Base-by-base conservation (phyloP, 345 rosid species). In the Carallia pectinifolia region DNA sequence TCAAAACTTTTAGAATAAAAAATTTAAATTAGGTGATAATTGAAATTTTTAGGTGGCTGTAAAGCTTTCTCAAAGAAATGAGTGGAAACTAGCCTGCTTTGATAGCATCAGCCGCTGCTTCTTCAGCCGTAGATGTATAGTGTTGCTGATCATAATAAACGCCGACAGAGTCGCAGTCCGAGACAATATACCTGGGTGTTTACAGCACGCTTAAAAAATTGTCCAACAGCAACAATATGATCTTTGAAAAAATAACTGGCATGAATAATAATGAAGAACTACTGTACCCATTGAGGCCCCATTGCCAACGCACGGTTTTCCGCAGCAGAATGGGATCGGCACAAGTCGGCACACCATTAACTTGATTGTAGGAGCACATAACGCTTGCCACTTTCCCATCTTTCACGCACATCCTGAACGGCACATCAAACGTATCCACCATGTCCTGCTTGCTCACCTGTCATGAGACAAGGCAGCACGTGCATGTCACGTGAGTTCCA, bases 101-200 rank as follows among this genome's bases (percentile, higher is more conserved):
- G 52, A 94, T 87, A 58, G 98, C 90, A 31, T 84, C 90, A 15
- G 98, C 97, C 0, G 93, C 98, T 19, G 98, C 81, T 56, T 77
- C 77, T 65, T 77, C 81, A 1, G 81, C 74, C 6, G 81, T 77
- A 4, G 76, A 56, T 1, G 81, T 77, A 50, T 72, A 77, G 54
- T 77, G 81, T 39, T 77, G 81, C 33, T 60, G 36, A 19, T 34
- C n/a, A 9, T 77, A 77, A 23, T 63, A 73, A 33, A 77, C 81
- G 3, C 74, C 77, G 4, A 77, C 81, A 1, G 81, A 77, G 65
- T 77, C 81, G 47, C 81, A 77, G 30, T 77, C 81, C 36, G 81
- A 68, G 50, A 77, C 81, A 17, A 77, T 77, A 34, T 77, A 77
- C 70, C 80, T 77, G 69, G 4, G 23, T 13, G 29, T 19, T 33